Evolutionary conservation across 2,329 filamentous ascomycete genomes (phyloP).

Genomic region (Ilyonectria robusta): DNA sequence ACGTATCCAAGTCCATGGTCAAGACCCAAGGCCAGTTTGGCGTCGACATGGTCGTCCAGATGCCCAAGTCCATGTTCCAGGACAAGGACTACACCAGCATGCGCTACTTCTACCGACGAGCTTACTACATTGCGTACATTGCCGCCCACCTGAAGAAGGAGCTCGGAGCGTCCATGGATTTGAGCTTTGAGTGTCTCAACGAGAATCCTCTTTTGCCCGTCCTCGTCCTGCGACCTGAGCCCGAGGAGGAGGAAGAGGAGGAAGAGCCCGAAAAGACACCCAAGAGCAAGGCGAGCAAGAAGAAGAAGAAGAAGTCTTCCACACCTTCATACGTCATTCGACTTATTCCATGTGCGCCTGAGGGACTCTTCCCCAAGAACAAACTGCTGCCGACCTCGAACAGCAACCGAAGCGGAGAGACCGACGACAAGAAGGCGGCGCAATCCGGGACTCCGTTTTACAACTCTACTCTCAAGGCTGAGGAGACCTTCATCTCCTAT

Average conservation of each 20-base stretch:
- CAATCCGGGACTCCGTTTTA: constrained; percentile 82
- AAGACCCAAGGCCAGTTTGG: constrained; percentile 71
- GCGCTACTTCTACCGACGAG: constrained; percentile 94
- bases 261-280: constrained; percentile 35
- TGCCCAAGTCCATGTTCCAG: constrained; percentile 86
- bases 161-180: constrained; percentile 66
- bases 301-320: constrained; percentile 40
- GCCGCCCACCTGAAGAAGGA: constrained; percentile 77
- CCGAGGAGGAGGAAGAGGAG: constrained; percentile 37
- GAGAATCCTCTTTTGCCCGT: constrained; percentile 85
- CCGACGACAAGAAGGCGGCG: constrained; percentile 59
- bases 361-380: constrained; percentile 76
- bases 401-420: constrained; percentile 73
- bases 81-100: constrained; percentile 95
- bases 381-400: constrained; percentile 81
- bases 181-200: constrained; percentile 77
- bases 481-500: constrained; percentile 80
- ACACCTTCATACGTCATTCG: constrained; percentile 72
- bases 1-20: constrained; percentile 81
- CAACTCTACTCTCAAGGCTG: constrained; percentile 86
- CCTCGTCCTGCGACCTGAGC: constrained; percentile 60
- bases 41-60: constrained; percentile 89
- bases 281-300: constrained; percentile 44
- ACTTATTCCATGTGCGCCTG: constrained; percentile 81
- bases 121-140: constrained; percentile 90